A percentile compares a stretch with the other conserved stretches of the same genome.
Evolutionary conservation across 1,284 basidiomycete species (phyloP).

Genomic region (Fomitopsis pinicola): DNA sequence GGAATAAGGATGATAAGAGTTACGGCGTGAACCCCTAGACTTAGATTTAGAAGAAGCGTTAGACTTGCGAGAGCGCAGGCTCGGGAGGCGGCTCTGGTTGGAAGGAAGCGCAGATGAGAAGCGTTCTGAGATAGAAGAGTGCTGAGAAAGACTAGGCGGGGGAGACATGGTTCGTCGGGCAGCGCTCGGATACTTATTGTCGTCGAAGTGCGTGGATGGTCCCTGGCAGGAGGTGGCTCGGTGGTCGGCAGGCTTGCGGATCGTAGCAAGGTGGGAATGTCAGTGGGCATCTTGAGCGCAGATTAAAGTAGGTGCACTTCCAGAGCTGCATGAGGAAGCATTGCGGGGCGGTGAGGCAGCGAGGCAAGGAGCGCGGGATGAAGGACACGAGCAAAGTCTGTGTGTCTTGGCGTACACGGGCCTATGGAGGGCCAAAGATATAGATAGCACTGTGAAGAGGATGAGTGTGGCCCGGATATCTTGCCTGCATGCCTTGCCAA

Average conservation of each 20-base stretch:
- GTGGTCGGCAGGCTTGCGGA: constrained; percentile 14
- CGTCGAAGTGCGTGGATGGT: constrained; percentile 17
- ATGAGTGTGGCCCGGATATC: constrained; percentile 5
- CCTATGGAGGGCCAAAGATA: constrained; percentile 5
- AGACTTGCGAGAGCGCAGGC: constrained; percentile 33
- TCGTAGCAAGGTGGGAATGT: constrained; percentile 6
- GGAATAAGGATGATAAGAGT: constrained; percentile 37
- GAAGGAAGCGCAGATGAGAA: constrained; percentile 32
- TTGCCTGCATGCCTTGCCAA: constrained; percentile 28
- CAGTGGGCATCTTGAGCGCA: background rate
- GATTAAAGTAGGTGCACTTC: constrained; percentile 11
- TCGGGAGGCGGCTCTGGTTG: constrained; percentile 35
- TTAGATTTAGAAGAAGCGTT: constrained; percentile 17
- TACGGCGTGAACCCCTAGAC: constrained; percentile 28
- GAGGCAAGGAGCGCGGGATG: background rate
- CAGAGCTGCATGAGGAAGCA: constrained; percentile 14
- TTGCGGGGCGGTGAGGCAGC: constrained; percentile 12
- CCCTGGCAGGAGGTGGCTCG: constrained; percentile 18
- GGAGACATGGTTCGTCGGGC: constrained; percentile 22
- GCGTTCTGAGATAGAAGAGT: constrained; percentile 42
- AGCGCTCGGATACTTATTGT: constrained; percentile 22
- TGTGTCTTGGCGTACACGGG: background rate
- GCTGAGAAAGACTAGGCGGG: constrained; percentile 26
- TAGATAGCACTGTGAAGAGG: constrained; percentile 13
- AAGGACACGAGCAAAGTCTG: constrained; percentile 1